Evolutionary conservation across 2,329 filamentous ascomycete species (phyloP).

Genomic region (Simplicillium aogashimaense): DNA sequence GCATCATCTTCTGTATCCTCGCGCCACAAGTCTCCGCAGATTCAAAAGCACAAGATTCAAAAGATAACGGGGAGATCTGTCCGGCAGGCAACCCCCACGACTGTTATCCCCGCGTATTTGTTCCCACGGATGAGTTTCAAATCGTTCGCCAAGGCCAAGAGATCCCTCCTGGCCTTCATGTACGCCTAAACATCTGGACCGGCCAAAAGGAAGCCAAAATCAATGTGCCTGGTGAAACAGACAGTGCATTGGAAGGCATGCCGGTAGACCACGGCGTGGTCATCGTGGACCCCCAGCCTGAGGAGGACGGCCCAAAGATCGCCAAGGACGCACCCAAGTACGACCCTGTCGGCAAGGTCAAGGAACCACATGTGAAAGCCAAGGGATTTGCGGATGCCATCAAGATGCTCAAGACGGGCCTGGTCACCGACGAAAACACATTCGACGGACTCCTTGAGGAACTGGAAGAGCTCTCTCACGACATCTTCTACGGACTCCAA

Average conservation of each 20-base stretch:
- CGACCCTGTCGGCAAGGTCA: conserved; percentile 46
- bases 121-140: conserved; percentile 56
- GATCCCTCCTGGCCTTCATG: conserved; percentile 54
- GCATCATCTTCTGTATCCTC: conserved; percentile 16
- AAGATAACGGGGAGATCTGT: conserved; percentile 46
- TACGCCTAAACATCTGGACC: conserved; percentile 54
- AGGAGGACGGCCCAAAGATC: conserved; percentile 20
- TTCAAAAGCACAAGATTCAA: conserved; percentile 19
- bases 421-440: conserved; percentile 16
- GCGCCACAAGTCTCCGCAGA: conserved; percentile 14
- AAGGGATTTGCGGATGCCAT: conserved; percentile 30
- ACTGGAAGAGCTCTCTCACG: conserved; percentile 55
- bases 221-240: conserved; percentile 45
- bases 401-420: conserved; percentile 36
- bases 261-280: conserved; percentile 43
- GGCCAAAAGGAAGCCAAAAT: conserved; percentile 57
- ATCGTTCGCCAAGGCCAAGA: conserved; percentile 54
- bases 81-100: conserved; percentile 48
- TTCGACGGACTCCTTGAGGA: conserved; percentile 43
- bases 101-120: conserved; percentile 57
- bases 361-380: conserved; percentile 33
- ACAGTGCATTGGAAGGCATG: conserved; percentile 36
- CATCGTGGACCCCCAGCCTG: conserved; percentile 38
- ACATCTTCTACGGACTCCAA: conserved; percentile 60
- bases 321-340: conserved; percentile 45